Evolutionary conservation across 192 early-diverging fungal genomes (phyloP), one percentile per base, ranked within the genome.

Genomic region (Diversispora eburnea): DNA sequence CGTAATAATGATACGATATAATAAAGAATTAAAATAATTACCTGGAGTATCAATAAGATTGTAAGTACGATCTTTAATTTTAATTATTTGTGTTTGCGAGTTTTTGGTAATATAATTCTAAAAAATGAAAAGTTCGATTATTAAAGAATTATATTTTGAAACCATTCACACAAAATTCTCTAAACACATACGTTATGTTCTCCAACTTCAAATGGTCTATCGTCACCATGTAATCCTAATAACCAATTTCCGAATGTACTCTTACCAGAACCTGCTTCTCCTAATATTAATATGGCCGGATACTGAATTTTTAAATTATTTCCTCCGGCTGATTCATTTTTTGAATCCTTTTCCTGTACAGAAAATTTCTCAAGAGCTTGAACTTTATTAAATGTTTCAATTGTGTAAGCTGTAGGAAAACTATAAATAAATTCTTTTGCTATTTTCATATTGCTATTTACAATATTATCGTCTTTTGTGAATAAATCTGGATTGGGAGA

Each of bases 191-290:
- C 13, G 9, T 17, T n/a, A 3, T 33, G 8, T 4, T 4, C 13
- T 42, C 41, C 7, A 13, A 15, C n/a, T 43, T 63, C 13, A 4
- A 43, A 63, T n/a, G 60, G 60, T 6, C 60, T 33, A 41, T 20
- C 10, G n/a, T 63, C 39, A 42, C 61, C 61, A 42, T 63, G 61
- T 8, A 42, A 43, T 63, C 61, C 61, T 5, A 63, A 63, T 3
- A 63, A 42, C 61, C 61, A 63, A 43, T 63, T 63, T 42, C 61
- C 61, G 7, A 63, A 63, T 2, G 61, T 63, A 43, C 61, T 63
- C 15, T 63, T 63, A 17, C 61, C 61, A 7, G 41, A 33, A 33
- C 61, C 61, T 43, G 25, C 25, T 33, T 33, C 25, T 33, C 25
- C 25, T 33, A 33, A 33, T 33, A 33, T 33, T 2, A 33, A 33